Conservation (phyloP, 352 stramenopile genomes). For the Phytophthora citrophthora region DNA sequence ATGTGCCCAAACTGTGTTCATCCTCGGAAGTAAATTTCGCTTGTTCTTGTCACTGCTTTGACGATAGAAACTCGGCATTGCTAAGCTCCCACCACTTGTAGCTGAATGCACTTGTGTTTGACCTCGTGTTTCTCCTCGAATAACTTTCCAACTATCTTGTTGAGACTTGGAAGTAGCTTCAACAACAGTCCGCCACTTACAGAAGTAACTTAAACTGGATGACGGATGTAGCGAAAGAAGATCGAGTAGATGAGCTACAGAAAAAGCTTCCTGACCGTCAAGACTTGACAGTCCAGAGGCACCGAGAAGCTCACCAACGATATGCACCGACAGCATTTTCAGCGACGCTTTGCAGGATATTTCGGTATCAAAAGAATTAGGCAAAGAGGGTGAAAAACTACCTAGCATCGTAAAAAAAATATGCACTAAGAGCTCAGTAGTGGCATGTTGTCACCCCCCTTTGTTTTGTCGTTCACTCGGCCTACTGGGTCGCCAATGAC, state of each 20-base stretch:
- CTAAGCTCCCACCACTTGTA: conserved; percentile 17
- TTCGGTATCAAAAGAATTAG: neutral
- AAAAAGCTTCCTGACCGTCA: conserved; percentile 22
- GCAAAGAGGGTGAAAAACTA: neutral
- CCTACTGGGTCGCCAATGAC: conserved; percentile 22
- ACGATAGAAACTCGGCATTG: conserved; percentile 31
- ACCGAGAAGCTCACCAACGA: conserved; percentile 59
- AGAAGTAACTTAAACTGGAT: conserved; percentile 54
- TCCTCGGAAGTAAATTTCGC: conserved; percentile 19
- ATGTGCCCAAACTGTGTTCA: conserved; percentile 61
- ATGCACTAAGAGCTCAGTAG: conserved; percentile 32
- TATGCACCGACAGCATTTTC: conserved; percentile 47
- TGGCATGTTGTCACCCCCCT: conserved; percentile 37
- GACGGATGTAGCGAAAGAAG: conserved; percentile 48
- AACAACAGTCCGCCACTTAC: conserved; percentile 48
- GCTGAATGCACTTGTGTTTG: conserved; percentile 57
- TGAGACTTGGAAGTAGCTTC: neutral
- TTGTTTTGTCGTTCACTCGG: conserved; percentile 28
- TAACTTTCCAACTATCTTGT: conserved; percentile 38
- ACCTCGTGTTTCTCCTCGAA: conserved; percentile 45
- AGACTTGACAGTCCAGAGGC: conserved; percentile 37
- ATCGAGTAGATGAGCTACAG: conserved; percentile 40
- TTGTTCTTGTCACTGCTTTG: conserved; percentile 5
- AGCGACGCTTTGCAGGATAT: conserved; percentile 26
- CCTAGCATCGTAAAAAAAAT: neutral